Evolutionary conservation across 352 stramenopile genomes (phyloP).

Genomic region (Pythium coloratum): DNA sequence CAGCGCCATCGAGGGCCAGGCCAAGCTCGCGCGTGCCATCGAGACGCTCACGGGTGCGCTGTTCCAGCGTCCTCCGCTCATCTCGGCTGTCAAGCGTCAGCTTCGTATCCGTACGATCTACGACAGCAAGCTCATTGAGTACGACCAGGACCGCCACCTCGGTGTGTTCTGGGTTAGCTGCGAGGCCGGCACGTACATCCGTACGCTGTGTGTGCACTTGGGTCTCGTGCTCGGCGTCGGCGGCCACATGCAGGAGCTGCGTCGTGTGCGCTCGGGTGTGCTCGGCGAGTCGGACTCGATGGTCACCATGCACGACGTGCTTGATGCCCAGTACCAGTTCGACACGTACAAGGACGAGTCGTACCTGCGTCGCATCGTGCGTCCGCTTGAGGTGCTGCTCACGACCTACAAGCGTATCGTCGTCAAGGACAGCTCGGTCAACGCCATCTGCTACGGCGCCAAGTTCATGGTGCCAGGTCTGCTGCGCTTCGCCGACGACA

Average conservation of each 20-base stretch:
- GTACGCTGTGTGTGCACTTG: slow-evolving; percentile 99
- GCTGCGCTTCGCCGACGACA: slow-evolving; percentile 98
- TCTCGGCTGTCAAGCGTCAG: slow-evolving; percentile 99
- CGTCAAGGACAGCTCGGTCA: slow-evolving; percentile 99
- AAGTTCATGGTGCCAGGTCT: slow-evolving; percentile 99
- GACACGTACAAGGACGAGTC: slow-evolving; percentile 99
- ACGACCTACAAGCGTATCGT: slow-evolving; percentile 99
- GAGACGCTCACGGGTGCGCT: slow-evolving; percentile 99
- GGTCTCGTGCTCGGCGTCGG: slow-evolving; percentile 97
- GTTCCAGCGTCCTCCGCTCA: slow-evolving; percentile 99
- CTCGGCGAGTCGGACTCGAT: slow-evolving; percentile 96
- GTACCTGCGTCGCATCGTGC: slow-evolving; percentile 98
- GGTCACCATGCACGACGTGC: slow-evolving; percentile 99
- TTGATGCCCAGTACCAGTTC: slow-evolving; percentile 99
- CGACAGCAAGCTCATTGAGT: slow-evolving; percentile 98
- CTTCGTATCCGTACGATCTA: slow-evolving; percentile 99
- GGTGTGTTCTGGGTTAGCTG: slow-evolving; percentile 97
- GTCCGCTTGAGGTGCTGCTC: slow-evolving; percentile 97
- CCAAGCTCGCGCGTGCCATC: slow-evolving; percentile 93
- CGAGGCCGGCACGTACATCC: slow-evolving; percentile 99
- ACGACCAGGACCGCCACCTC: slow-evolving; percentile 96
- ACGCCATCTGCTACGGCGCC: slow-evolving; percentile 99
- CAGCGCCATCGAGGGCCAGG: slow-evolving; percentile 92
- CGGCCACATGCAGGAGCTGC: slow-evolving; percentile 99
- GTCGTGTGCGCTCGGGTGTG: slow-evolving; percentile 96